Base-by-base conservation (phyloP, 768 basidiomycete species). In the Trametes punicea region DNA sequence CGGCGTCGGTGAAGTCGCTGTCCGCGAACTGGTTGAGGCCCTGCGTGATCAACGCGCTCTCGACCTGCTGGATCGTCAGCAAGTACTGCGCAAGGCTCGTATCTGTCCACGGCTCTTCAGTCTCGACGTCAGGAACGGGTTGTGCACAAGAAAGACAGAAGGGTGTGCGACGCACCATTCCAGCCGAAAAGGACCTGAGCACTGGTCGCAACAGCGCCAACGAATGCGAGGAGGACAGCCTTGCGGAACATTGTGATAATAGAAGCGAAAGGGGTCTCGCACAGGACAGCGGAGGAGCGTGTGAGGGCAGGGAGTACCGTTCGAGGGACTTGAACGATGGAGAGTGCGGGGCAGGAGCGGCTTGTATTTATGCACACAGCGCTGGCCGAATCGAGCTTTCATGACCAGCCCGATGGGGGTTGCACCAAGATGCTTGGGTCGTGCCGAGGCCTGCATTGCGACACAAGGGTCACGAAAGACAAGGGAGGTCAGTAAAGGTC, bases 1-100 rank as follows among this genome's bases (percentile, higher is more conserved):
- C 84, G 13, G 75, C 75, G 13, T 69, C 65, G 25, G 59, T 56
- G 68, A 83, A 86, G 44, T 73, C 78, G 27, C 72, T 60, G 13
- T 68, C 65, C 48, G 74, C 67, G 70, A 79, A 82, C 49, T 77
- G 73, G 18, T 58, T 62, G n/a, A 86, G 71, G 3, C 70, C 74
- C 34, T 69, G 62, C 2, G 57, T 59, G 67, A 81, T 82, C 62
- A 80, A 78, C 3, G 71, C 67, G 56, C 66, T 68, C 33, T 76
- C 74, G 38, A 83, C 61, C 46, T 78, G 73, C 63, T 81, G 76
- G 40, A 81, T 68, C 9, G 73, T 71, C 2, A 83, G 68, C 4
- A 77, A 75, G 46, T 72, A 77, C 61, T 82, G 77, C 21, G 82
- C 66, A 42, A 77, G 38, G 36, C 57, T 44, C 4, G 54, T 53